Evolutionary conservation across 371 early-diverging fungal species (phyloP).

Genomic region (Apophysomyces sp.): DNA sequence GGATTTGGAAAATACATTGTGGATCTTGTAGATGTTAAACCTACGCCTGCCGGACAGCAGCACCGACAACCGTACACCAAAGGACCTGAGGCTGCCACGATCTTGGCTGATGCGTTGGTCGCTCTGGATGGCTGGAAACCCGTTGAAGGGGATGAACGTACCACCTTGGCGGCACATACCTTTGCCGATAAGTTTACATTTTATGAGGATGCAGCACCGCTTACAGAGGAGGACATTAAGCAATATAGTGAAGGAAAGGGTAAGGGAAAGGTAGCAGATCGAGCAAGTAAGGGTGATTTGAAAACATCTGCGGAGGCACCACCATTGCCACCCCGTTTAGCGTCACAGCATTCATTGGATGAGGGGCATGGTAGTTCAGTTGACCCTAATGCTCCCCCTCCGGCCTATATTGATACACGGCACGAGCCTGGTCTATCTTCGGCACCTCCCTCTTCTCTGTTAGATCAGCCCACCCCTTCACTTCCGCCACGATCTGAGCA

Average conservation of each 20-base stretch:
- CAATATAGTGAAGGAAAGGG: neutral
- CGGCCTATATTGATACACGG: neutral
- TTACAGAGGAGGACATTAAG: neutral
- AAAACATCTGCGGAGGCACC: neutral
- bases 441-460: neutral
- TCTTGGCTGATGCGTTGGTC: conserved; percentile 9
- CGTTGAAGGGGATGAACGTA: conserved; percentile 9
- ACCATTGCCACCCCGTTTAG: neutral
- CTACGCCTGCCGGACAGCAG: conserved; percentile 7
- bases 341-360: neutral
- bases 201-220: neutral
- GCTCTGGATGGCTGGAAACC: conserved; percentile 18
- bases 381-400: neutral
- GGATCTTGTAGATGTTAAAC: conserved; percentile 27
- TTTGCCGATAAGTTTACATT: neutral
- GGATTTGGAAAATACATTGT: conserved; percentile 35
- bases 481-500: neutral
- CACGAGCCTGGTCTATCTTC: neutral
- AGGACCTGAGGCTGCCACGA: conserved; percentile 6
- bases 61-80: conserved; percentile 6
- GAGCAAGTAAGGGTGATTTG: neutral
- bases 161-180: conserved; percentile 6
- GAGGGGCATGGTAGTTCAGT: neutral
- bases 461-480: neutral
- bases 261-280: neutral